A percentile compares a stretch with the other conserved stretches of the same genome.
These are phyloP conservation scores for Kregervanrija pseudodelftensis DNA, from an alignment of 805 yeast genomes.

Conservation along the genomic window DNA sequence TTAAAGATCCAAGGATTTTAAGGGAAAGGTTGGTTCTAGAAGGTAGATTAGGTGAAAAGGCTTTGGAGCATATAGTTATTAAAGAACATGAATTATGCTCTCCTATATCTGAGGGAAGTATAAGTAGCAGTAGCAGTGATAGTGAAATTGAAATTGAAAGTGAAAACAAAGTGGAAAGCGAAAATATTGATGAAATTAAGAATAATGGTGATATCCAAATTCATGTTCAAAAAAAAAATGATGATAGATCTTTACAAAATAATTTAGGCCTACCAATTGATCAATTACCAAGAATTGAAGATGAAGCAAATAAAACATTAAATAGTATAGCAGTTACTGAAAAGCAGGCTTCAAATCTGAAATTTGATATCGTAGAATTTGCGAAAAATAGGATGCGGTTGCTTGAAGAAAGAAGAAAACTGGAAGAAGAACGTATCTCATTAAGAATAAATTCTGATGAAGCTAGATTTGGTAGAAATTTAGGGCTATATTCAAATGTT, in stretches of 20 bases:
- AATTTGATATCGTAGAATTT: slow-evolving; percentile 51
- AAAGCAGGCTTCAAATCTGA: slow-evolving; percentile 4
- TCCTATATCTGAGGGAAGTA: slow-evolving; percentile 2
- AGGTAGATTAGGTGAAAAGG: slow-evolving; percentile 72
- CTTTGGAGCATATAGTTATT: slow-evolving; percentile 50
- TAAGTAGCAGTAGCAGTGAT: slow-evolving; percentile 8
- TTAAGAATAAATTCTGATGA: slow-evolving; percentile 28
- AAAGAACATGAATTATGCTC: slow-evolving; percentile 1
- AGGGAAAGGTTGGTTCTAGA: slow-evolving; percentile 72
- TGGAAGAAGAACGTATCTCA: slow-evolving; percentile 28
- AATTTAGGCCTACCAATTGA: slow-evolving; percentile 3
- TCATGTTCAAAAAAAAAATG: neutral
- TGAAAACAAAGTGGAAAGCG: neutral
- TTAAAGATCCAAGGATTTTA: slow-evolving; percentile 64
- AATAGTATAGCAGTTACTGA: slow-evolving; percentile 4
- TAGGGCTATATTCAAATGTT: slow-evolving; percentile 27
- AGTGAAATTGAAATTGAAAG: slow-evolving; percentile 4
- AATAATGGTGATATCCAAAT: too few relatives aligned
- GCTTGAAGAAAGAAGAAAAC: slow-evolving; percentile 27
- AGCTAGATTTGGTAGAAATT: slow-evolving; percentile 21
- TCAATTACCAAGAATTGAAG: neutral
- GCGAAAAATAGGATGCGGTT: slow-evolving; percentile 40
- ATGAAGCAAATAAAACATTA: neutral
- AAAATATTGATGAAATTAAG: neutral
- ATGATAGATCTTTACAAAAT: neutral